These are phyloP conservation scores for Neurospora sp. DNA, from an alignment of 495 filamentous ascomycete genomes.

Conservation along the genomic window DNA sequence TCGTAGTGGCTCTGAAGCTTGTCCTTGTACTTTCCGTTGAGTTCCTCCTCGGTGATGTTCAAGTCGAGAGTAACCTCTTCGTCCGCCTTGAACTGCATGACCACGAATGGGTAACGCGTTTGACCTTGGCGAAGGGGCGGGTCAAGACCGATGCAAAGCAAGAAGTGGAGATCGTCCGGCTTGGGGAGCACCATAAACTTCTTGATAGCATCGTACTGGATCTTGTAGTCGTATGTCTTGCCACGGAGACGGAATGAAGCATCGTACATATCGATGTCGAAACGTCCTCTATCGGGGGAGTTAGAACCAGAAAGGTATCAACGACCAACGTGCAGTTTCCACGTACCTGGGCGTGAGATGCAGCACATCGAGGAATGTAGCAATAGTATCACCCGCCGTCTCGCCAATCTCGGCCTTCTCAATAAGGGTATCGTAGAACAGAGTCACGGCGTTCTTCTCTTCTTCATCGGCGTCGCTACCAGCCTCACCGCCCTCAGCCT, in stretches of 20 bases:
- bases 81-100: constrained; percentile 98
- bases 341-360: constrained; percentile 91
- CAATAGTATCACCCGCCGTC: constrained; percentile 92
- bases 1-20: constrained; percentile 85
- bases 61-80: constrained; percentile 95
- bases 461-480: constrained; percentile 61
- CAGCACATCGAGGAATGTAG: constrained; percentile 92
- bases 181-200: constrained; percentile 98
- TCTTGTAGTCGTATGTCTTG: constrained; percentile 99
- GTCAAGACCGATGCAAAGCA: constrained; percentile 92
- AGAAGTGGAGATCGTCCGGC: constrained; percentile 87
- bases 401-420: constrained; percentile 99
- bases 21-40: constrained; percentile 80
- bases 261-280: constrained; percentile 99
- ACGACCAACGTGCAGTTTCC: neutral
- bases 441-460: constrained; percentile 84
- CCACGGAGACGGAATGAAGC: constrained; percentile 93
- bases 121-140: constrained; percentile 95
- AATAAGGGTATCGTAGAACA: constrained; percentile 95
- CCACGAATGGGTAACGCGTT: constrained; percentile 95
- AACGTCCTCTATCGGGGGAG: constrained; percentile 66
- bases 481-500: constrained; percentile 64
- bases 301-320: constrained; percentile 18
- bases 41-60: constrained; percentile 84
- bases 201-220: constrained; percentile 93